A percentile compares a stretch with the other conserved stretches of the same genome.
Evolutionary conservation across 345 rosid species (phyloP).

Genomic region (Eucalyptus tenuipes): DNA sequence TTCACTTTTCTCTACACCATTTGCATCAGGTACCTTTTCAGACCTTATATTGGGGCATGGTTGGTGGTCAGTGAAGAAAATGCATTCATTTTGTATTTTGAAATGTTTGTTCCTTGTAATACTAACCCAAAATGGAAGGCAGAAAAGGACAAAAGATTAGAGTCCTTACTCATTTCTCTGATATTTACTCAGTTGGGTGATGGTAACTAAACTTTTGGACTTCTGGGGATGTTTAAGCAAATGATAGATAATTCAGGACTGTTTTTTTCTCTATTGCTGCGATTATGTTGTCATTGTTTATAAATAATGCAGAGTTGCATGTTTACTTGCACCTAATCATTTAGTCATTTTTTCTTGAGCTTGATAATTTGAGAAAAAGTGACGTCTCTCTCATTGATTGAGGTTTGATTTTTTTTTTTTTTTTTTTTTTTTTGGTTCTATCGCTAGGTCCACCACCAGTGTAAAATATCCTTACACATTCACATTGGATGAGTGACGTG

Average conservation of each 20-base stretch:
- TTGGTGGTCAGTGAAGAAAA: not conserved
- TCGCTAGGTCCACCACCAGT: not conserved
- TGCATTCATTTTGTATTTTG: not conserved
- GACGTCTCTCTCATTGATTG: not conserved
- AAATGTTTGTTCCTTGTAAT: not conserved
- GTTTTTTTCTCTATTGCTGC: not conserved
- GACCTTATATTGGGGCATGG: not conserved
- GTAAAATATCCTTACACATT: not conserved
- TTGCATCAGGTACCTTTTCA: conserved; percentile 35
- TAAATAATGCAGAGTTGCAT: not conserved
- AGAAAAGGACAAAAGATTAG: not conserved
- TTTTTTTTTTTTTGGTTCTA: not conserved
- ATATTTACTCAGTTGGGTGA: not conserved
- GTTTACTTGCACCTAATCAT: not conserved
- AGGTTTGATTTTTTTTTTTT: not conserved
- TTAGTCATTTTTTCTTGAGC: not conserved
- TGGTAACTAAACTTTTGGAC: not conserved
- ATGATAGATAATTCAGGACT: not conserved
- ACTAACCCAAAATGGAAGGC: not conserved
- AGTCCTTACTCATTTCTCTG: not conserved
- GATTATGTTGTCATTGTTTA: not conserved
- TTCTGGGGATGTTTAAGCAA: not conserved
- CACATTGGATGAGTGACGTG: not conserved
- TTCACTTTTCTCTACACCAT: conserved; percentile 51
- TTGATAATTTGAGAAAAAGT: not conserved